These are phyloP conservation scores for Colletotrichum salicis DNA, from an alignment of 2,329 filamentous ascomycete species.

Conservation along the genomic window DNA sequence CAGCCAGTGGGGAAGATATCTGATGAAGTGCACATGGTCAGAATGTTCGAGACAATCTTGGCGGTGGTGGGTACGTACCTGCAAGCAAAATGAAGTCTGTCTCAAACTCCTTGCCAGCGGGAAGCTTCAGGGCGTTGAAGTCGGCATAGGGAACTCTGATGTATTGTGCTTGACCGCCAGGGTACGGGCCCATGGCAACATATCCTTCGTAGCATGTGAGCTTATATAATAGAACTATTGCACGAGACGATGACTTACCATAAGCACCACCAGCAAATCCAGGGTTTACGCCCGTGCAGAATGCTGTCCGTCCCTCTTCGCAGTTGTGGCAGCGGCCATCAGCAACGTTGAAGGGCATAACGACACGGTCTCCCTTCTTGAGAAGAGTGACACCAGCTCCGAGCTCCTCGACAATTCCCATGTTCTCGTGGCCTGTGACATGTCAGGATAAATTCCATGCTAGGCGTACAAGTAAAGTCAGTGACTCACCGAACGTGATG, in stretches of 20 bases:
- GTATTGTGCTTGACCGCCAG: conserved; percentile 68
- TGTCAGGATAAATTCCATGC: too few relatives aligned
- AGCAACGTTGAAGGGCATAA: conserved; percentile 74
- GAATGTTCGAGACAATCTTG: background rate
- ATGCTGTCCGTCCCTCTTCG: conserved; percentile 72
- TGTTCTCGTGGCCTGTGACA: conserved; percentile 63
- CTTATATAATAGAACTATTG: background rate
- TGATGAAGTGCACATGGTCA: conserved; percentile 1
- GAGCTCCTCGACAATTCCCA: conserved; percentile 66
- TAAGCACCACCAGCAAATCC: conserved; percentile 50
- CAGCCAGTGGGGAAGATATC: conserved; percentile 56
- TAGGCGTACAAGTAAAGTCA: too few relatives aligned
- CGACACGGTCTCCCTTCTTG: conserved; percentile 71
- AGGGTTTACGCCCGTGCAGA: conserved; percentile 67
- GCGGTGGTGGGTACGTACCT: conserved; percentile 49
- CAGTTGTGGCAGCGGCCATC: conserved; percentile 72
- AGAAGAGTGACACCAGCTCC: conserved; percentile 69
- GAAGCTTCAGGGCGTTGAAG: conserved; percentile 72
- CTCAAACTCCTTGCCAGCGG: conserved; percentile 69
- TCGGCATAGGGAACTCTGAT: conserved; percentile 74
- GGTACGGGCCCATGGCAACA: conserved; percentile 68
- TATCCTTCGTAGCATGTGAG: conserved; percentile 51
- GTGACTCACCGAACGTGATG: conserved; percentile 64
- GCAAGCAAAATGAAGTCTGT: conserved; percentile 66
- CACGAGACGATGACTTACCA: conserved; percentile 31